phyloP scores from a whole-genome alignment of 2,329 filamentous ascomycete species.

The Dactylella cylindrospora region DNA sequence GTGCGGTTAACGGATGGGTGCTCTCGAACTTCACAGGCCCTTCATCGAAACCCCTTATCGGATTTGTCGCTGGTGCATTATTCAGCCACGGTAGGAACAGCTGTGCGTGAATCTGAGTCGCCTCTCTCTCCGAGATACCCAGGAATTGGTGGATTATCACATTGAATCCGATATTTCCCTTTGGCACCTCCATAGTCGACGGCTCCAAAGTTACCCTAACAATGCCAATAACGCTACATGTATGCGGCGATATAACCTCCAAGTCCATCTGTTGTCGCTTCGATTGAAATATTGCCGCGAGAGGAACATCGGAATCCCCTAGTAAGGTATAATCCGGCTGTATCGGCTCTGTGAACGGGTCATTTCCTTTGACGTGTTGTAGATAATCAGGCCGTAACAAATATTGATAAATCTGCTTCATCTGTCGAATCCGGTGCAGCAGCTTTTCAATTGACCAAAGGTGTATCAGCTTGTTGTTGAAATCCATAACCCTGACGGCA shows the following conservation, averaged over 20 bases:
- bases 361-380: conserved; percentile 86
- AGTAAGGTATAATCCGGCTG: conserved; percentile 91
- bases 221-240: conserved; percentile 84
- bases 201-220: conserved; percentile 89
- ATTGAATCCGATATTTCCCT: conserved; percentile 94
- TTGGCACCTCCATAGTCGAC: conserved; percentile 86
- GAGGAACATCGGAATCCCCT: conserved; percentile 87
- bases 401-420: conserved; percentile 97
- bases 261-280: conserved; percentile 90
- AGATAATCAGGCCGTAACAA: conserved; percentile 92
- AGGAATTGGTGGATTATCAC: conserved; percentile 96
- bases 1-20: conserved; percentile 95
- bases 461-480: conserved; percentile 79
- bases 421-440: conserved; percentile 78
- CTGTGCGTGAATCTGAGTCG: conserved; percentile 91
- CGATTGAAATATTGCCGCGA: conserved; percentile 90
- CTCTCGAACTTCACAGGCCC: conserved; percentile 91
- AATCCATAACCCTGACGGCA: conserved; percentile 86
- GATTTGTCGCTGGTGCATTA: conserved; percentile 90
- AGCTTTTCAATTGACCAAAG: conserved; percentile 95
- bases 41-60: conserved; percentile 92
- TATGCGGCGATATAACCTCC: conserved; percentile 90
- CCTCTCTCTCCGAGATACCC: conserved; percentile 92
- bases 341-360: conserved; percentile 87
- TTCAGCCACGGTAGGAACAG: conserved; percentile 92